Evolutionary conservation across 2,329 filamentous ascomycete species (phyloP).

Genomic region (Colletotrichum agaves): DNA sequence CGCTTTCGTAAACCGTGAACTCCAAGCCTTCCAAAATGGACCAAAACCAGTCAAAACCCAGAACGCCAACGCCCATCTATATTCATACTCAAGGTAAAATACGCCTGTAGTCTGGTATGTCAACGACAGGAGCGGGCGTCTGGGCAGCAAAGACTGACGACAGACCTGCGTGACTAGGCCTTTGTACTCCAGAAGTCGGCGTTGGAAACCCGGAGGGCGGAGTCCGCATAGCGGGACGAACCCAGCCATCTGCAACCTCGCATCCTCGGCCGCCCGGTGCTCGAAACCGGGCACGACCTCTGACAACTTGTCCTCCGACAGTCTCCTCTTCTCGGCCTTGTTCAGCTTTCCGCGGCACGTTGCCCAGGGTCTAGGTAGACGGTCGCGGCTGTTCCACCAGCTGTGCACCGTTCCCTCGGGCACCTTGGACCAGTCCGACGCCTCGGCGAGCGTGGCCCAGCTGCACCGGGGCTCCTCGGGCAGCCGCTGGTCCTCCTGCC

Average conservation of each 20-base stretch:
- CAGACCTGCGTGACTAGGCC: no score
- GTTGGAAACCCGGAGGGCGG: no score
- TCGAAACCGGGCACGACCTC: not conserved
- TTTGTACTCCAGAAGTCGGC: no score
- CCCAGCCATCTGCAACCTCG: not conserved
- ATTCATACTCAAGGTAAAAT: no score
- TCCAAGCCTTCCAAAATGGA: no score
- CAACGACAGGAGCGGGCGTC: no score
- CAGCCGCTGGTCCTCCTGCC: not conserved
- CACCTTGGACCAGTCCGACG: constrained; percentile 21
- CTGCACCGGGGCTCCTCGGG: constrained; percentile 3
- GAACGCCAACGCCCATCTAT: no score
- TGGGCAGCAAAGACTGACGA: no score
- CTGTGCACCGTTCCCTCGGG: constrained; percentile 21
- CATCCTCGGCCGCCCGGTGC: not conserved
- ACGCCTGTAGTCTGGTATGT: no score
- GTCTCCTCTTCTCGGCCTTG: not conserved
- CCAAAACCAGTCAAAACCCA: no score
- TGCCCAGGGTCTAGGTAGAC: constrained; percentile 9
- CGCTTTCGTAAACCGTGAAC: no score
- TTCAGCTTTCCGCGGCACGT: not conserved
- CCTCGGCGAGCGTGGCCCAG: constrained; percentile 12
- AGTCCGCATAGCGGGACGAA: no score
- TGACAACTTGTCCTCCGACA: constrained; percentile 4
- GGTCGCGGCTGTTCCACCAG: constrained; percentile 14